phyloP scores from a whole-genome alignment of 768 basidiomycete genomes.

The Gloeophyllum trabeum region DNA sequence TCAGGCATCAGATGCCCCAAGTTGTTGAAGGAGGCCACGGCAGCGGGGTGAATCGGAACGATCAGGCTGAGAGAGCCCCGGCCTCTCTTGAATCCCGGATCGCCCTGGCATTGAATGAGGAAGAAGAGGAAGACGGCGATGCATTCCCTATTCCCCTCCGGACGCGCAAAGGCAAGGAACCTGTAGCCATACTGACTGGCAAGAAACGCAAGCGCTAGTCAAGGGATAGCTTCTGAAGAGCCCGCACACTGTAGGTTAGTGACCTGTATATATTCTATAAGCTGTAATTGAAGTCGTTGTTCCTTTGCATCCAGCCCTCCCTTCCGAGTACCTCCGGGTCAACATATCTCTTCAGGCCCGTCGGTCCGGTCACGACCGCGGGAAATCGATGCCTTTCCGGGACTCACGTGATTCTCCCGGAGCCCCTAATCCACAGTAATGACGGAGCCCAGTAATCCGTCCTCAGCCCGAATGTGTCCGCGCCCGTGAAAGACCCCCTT shows the following conservation, averaged over 20 bases:
- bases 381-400: no score
- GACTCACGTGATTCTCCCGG: conserved; percentile 5
- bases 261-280: no score
- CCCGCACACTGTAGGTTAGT: no score
- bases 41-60: not conserved
- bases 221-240: no score
- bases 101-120: conserved; percentile 13
- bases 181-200: conserved; percentile 27
- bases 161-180: conserved; percentile 52
- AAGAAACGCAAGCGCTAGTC: conserved; percentile 59
- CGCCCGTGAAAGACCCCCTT: not conserved
- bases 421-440: conserved; percentile 2
- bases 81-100: not conserved
- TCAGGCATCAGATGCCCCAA: conserved; percentile 20
- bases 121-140: conserved; percentile 57
- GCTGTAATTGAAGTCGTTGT: no score
- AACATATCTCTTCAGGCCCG: no score
- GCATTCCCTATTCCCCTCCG: conserved; percentile 62
- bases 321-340: no score
- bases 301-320: no score
- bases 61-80: not conserved
- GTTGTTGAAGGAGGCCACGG: not conserved
- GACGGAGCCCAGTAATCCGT: conserved; percentile 1
- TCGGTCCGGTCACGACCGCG: no score
- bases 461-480: conserved; percentile 1